A percentile compares a stretch with the other conserved stretches of the same genome.
These are phyloP conservation scores for Geotrichum histeridarum DNA, from an alignment of 1,139 yeast species.

Conservation along the genomic window DNA sequence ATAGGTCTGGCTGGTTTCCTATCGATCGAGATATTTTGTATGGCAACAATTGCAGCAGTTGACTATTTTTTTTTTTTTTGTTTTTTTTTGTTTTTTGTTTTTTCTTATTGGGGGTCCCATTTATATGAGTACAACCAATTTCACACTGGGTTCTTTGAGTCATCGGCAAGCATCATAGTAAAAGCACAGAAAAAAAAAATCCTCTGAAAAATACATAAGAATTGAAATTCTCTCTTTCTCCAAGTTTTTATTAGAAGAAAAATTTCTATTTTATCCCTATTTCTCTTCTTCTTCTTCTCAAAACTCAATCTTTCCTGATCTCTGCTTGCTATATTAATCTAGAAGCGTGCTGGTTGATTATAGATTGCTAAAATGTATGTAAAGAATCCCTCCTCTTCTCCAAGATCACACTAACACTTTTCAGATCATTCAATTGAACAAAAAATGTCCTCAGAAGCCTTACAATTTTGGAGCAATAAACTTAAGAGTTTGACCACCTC, in stretches of 20 bases:
- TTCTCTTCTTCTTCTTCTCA: neutral
- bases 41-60: too few species aligned
- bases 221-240: neutral
- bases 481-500: constrained; percentile 81
- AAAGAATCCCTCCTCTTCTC: neutral
- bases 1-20: too few species aligned
- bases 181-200: neutral
- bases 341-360: too few species aligned
- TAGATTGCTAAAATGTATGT: neutral
- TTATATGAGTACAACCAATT: too few species aligned
- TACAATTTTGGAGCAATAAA: constrained; percentile 59
- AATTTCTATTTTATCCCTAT: neutral
- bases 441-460: constrained; percentile 17
- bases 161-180: neutral
- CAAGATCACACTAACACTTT: neutral
- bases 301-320: neutral
- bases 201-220: neutral
- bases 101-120: too few species aligned
- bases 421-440: neutral
- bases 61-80: too few species aligned
- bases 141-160: neutral
- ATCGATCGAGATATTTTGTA: too few species aligned
- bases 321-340: neutral
- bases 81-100: too few species aligned
- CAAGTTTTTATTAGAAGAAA: neutral